Percentiles rank a stretch among this genome's conserved stretches.
phyloP scores from a whole-genome alignment of 176 grass and related monocot species.

The Eragrostis nindensis region DNA sequence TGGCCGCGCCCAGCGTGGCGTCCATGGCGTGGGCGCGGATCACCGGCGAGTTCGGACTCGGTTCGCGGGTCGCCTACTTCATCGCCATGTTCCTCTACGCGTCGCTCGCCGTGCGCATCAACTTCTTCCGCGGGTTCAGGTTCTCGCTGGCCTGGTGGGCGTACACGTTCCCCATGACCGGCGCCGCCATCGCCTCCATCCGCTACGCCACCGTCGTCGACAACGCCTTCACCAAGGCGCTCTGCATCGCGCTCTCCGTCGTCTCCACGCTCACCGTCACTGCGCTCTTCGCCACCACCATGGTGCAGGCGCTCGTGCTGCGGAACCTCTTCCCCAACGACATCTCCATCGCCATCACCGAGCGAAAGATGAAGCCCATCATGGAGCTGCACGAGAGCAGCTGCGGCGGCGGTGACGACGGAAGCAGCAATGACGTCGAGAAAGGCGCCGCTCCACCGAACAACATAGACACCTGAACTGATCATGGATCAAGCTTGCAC shows the following conservation, averaged over 20 bases:
- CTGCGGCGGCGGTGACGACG: not conserved
- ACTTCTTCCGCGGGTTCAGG: constrained; percentile 85
- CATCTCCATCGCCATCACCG: constrained; percentile 86
- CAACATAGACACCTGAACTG: not conserved
- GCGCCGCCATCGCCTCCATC: constrained; percentile 76
- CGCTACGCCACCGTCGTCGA: constrained; percentile 72
- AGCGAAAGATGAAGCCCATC: constrained; percentile 53
- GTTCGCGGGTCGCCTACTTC: constrained; percentile 64
- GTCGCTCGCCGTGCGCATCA: constrained; percentile 85
- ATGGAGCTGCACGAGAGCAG: constrained; percentile 39
- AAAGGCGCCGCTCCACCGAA: not conserved
- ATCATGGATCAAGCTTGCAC: not conserved
- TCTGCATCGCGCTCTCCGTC: constrained; percentile 55
- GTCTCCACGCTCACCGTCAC: constrained; percentile 64
- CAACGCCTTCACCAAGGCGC: constrained; percentile 57
- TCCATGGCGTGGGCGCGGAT: constrained; percentile 87
- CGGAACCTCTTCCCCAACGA: constrained; percentile 88
- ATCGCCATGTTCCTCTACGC: constrained; percentile 90
- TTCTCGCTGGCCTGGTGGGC: constrained; percentile 98
- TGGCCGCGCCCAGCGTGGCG: constrained; percentile 86
- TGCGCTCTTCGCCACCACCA: constrained; percentile 54
- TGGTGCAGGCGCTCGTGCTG: constrained; percentile 68
- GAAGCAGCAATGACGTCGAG: constrained; percentile 35
- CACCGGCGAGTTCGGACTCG: constrained; percentile 59
- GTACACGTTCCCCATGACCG: constrained; percentile 95